phyloP scores from a whole-genome alignment of 2,329 filamentous ascomycete genomes.

The Rhexocercosporidium sp. region DNA sequence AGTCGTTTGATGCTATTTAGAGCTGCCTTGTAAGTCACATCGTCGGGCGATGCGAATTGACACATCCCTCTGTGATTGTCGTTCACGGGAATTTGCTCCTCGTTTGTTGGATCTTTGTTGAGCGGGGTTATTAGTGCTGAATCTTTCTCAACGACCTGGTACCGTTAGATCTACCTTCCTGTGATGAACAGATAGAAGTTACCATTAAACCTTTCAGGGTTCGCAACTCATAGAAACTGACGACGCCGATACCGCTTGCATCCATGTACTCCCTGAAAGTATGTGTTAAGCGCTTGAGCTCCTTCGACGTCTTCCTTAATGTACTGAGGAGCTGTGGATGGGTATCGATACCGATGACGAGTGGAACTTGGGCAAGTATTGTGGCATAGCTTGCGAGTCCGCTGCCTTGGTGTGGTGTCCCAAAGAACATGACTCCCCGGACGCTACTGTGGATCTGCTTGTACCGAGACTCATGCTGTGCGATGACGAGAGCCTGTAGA shows the following conservation, averaged over 20 bases:
- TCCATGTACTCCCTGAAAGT: conserved; percentile 15
- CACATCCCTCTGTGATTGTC: conserved; percentile 27
- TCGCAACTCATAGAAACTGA: conserved; percentile 32
- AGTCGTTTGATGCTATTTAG: conserved; percentile 23
- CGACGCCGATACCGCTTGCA: conserved; percentile 10
- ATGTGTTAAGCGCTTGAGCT: conserved; percentile 17
- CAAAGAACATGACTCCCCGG: conserved; percentile 28
- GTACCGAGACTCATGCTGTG: conserved; percentile 15
- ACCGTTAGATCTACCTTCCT: too few relatives aligned
- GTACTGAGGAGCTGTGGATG: conserved; percentile 20
- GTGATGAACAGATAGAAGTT: background rate
- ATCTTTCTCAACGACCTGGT: conserved; percentile 22
- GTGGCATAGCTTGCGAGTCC: conserved; percentile 21
- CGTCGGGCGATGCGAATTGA: conserved; percentile 9
- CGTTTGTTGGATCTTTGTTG: conserved; percentile 10
- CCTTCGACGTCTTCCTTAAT: conserved; percentile 11
- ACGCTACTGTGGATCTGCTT: conserved; percentile 16
- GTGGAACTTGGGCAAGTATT: conserved; percentile 13
- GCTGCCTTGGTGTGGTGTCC: conserved; percentile 31
- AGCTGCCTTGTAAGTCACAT: conserved; percentile 22
- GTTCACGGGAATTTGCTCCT: conserved; percentile 24
- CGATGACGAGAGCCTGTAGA: conserved; percentile 26
- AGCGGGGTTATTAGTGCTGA: conserved; percentile 23
- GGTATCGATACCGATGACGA: conserved; percentile 17
- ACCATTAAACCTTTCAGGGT: conserved; percentile 17